A percentile compares a stretch with the other conserved stretches of the same genome.
Conservation (phyloP, 2,329 filamentous ascomycete genomes). For the Fusarium denticulatum region DNA sequence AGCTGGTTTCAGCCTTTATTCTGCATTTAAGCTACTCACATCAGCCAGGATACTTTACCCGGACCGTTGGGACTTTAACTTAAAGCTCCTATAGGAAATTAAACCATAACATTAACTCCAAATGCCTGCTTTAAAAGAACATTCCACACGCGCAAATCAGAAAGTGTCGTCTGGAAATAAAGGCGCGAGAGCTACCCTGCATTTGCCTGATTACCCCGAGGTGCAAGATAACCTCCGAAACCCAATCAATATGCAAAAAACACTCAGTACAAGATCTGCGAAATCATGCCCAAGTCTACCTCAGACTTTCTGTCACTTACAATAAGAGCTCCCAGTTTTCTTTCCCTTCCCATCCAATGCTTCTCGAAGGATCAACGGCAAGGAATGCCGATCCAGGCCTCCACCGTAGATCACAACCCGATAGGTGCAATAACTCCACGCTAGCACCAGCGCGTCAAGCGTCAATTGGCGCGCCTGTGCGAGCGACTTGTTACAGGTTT, state of each 20-base stretch:
- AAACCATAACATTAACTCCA: background rate
- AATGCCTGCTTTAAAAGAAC: background rate
- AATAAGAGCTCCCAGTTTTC: rapidly evolving
- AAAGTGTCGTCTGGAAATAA: background rate
- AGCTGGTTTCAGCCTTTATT: background rate
- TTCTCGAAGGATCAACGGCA: conserved; percentile 28
- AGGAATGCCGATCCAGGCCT: conserved; percentile 9
- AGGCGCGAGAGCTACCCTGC: background rate
- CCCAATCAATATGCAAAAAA: rapidly evolving
- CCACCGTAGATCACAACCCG: background rate
- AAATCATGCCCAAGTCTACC: too few species aligned
- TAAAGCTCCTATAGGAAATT: background rate
- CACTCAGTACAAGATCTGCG: too few species aligned
- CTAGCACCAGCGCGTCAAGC: background rate
- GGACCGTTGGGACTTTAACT: background rate
- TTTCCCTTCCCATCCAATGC: background rate
- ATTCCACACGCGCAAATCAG: background rate
- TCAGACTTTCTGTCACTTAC: rapidly evolving
- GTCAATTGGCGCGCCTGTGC: conserved; percentile 18
- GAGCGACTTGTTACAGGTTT: conserved; percentile 8
- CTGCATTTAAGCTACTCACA: background rate
- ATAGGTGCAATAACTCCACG: conserved; percentile 20
- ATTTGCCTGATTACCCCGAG: background rate
- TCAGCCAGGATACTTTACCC: background rate
- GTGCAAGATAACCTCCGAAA: background rate